These are phyloP conservation scores for Ascodesmis nigricans DNA, from an alignment of 495 filamentous ascomycete species.

Conservation along the genomic window DNA sequence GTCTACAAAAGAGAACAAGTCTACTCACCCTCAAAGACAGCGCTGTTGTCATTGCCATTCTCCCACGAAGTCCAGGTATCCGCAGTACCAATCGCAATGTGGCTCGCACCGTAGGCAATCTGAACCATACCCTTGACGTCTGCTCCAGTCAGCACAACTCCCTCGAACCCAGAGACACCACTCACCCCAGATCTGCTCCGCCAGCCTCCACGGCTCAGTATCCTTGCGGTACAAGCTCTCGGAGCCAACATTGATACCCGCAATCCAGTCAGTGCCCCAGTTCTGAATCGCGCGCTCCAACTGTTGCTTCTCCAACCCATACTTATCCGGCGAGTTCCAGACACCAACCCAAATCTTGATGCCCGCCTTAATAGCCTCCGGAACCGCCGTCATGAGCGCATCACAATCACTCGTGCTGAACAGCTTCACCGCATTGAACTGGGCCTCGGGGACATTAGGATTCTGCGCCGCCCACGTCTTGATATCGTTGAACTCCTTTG, in stretches of 20 bases:
- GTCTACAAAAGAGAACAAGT: not conserved
- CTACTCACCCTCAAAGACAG: constrained; percentile 30
- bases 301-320: constrained; percentile 55
- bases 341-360: constrained; percentile 20
- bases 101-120: constrained; percentile 4
- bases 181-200: constrained; percentile 15
- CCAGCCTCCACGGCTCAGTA: constrained; percentile 7
- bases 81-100: constrained; percentile 52
- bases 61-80: constrained; percentile 83
- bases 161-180: not conserved
- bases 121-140: constrained; percentile 23
- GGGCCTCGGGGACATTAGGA: constrained; percentile 32
- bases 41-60: constrained; percentile 45
- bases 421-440: constrained; percentile 53
- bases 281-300: constrained; percentile 42
- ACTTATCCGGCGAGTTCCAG: constrained; percentile 36
- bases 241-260: constrained; percentile 73
- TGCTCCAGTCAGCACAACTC: not conserved
- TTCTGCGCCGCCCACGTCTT: constrained; percentile 36
- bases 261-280: constrained; percentile 45
- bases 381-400: constrained; percentile 16
- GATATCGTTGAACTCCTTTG: constrained; percentile 47
- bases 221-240: constrained; percentile 65
- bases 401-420: constrained; percentile 49
- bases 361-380: constrained; percentile 38